A percentile compares a stretch with the other conserved stretches of the same genome.
phyloP scores from a whole-genome alignment of 306 rosid genomes.

The Quillaja saponaria region DNA sequence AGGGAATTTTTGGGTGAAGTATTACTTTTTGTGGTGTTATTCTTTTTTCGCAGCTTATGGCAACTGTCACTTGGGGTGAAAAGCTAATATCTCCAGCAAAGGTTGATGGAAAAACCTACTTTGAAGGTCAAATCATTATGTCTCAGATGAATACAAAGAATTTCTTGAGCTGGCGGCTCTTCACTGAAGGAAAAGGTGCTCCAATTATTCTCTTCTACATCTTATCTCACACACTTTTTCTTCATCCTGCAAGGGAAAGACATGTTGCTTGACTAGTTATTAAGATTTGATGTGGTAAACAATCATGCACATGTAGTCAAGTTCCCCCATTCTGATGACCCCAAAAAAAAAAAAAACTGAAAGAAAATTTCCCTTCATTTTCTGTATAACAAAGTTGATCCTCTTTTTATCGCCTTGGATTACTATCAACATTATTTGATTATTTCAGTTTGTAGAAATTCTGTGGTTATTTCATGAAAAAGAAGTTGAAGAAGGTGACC shows the following conservation, averaged over 20 bases:
- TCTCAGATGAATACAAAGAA: slow-evolving; percentile 40
- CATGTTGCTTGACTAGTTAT: neutral
- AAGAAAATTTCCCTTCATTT: too few relatives aligned
- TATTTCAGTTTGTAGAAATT: too few relatives aligned
- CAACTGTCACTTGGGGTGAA: slow-evolving; percentile 60
- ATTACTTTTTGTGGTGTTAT: neutral
- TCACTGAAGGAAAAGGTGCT: slow-evolving; percentile 30
- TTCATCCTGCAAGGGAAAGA: neutral
- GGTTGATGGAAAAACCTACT: slow-evolving; percentile 30
- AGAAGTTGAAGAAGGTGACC: too few relatives aligned
- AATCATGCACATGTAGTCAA: too few relatives aligned
- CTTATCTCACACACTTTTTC: neutral
- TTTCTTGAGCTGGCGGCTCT: slow-evolving; percentile 53
- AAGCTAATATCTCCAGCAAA: slow-evolving; percentile 52
- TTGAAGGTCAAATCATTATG: slow-evolving; percentile 51
- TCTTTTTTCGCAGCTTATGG: slow-evolving; percentile 38
- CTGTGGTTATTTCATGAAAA: too few relatives aligned
- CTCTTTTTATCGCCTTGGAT: too few relatives aligned
- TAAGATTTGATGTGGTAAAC: neutral
- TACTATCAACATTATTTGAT: too few relatives aligned
- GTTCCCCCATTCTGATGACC: too few relatives aligned
- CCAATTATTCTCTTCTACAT: neutral
- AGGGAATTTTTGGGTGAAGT: slow-evolving; percentile 76
- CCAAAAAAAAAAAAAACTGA: too few relatives aligned
- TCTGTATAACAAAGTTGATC: too few relatives aligned